A percentile compares a stretch with the other conserved stretches of the same genome.
phyloP scores from a whole-genome alignment of 495 filamentous ascomycete genomes.

The Neurospora discreta region DNA sequence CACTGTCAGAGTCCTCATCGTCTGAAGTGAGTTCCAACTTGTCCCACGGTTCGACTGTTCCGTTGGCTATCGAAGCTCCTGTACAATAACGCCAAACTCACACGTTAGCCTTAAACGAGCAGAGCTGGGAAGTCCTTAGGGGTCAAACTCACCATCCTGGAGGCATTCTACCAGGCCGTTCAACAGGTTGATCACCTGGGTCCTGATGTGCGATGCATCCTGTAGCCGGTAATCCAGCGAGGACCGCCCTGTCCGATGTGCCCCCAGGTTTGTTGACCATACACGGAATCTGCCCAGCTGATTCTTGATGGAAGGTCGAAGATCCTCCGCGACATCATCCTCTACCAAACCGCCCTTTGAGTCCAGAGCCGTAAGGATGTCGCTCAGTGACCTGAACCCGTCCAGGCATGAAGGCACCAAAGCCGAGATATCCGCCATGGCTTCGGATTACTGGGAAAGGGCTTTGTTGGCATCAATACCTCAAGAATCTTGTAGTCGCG shows the following conservation, averaged over 20 bases:
- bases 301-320: not conserved
- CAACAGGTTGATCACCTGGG: conserved; percentile 26
- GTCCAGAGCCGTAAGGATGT: not conserved
- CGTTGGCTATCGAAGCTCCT: not conserved
- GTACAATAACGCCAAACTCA: not conserved
- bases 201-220: conserved; percentile 32
- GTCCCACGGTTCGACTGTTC: not conserved
- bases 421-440: not conserved
- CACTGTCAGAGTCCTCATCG: not conserved
- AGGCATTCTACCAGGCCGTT: conserved; percentile 9
- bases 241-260: not conserved
- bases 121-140: not conserved
- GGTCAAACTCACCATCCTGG: not conserved
- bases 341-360: not conserved
- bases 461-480: not conserved
- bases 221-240: conserved; percentile 32
- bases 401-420: not conserved
- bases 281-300: not conserved
- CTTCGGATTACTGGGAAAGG: not conserved
- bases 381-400: not conserved
- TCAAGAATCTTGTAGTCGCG: not conserved
- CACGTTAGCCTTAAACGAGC: not conserved
- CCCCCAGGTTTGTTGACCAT: not conserved
- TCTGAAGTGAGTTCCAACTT: not conserved
- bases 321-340: not conserved